phyloP scores from a whole-genome alignment of 2,329 filamentous ascomycete genomes.

The Ceratocystis papillata region DNA sequence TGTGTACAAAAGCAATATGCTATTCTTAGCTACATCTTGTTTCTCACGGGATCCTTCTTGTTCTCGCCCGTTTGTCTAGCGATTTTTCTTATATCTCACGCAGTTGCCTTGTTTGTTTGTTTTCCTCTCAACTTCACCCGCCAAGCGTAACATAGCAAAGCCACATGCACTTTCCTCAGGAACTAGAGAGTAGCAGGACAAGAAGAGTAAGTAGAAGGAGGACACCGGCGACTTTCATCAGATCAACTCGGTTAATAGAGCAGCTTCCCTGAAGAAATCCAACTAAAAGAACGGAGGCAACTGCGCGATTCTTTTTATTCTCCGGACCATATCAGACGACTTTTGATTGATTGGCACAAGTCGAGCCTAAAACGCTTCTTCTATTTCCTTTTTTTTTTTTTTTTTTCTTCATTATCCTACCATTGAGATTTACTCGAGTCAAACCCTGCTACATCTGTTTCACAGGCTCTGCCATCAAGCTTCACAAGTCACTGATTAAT shows the following conservation, averaged over 20 bases:
- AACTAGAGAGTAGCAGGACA: background rate
- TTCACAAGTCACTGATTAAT: too few species aligned
- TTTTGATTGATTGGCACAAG: background rate
- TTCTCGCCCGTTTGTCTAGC: conserved; percentile 5
- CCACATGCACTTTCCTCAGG: background rate
- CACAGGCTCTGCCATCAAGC: too few species aligned
- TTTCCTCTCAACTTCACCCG: background rate
- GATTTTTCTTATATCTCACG: background rate
- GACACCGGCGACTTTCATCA: background rate
- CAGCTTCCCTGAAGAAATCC: background rate
- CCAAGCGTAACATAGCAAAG: background rate
- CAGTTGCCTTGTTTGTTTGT: conserved; percentile 3
- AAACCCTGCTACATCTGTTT: too few species aligned
- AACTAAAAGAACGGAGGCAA: background rate
- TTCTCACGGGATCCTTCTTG: conserved; percentile 1
- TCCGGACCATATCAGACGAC: background rate
- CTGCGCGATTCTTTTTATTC: conserved; percentile 1
- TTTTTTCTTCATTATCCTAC: too few species aligned
- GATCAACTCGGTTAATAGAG: background rate
- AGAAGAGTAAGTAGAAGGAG: background rate
- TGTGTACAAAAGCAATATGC: background rate
- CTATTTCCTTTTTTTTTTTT: too few species aligned
- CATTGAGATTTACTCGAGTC: too few species aligned
- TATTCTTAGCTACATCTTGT: conserved; percentile 9
- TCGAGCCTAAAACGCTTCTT: background rate